Conservation (phyloP, 2,329 filamentous ascomycete genomes). For the Penicillium sumatraense region DNA sequence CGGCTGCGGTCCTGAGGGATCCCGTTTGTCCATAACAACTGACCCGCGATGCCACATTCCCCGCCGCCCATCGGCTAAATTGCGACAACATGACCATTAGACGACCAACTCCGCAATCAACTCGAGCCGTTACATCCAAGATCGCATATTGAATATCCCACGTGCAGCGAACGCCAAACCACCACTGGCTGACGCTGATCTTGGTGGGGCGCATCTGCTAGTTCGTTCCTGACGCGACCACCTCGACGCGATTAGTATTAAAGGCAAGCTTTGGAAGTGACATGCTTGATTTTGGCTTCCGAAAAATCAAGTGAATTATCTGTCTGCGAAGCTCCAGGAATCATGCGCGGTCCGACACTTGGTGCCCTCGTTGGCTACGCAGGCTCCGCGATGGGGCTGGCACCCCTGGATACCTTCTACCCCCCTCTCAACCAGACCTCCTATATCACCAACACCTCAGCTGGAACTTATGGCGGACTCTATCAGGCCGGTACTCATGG, state of each 20-base stretch:
- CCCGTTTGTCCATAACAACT: not conserved
- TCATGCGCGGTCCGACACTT: conserved; percentile 14
- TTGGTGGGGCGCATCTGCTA: conserved; percentile 4
- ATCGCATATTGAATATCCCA: conserved; percentile 10
- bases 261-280: not conserved
- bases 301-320: not conserved
- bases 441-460: conserved; percentile 41
- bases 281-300: not conserved
- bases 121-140: not conserved
- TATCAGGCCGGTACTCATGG: conserved; percentile 35
- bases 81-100: not conserved
- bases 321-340: not conserved
- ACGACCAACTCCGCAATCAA: not conserved
- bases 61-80: not conserved
- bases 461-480: conserved; percentile 43
- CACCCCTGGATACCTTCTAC: conserved; percentile 37
- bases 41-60: not conserved
- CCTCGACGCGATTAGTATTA: conserved; percentile 5
- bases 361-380: conserved; percentile 10
- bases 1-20: not conserved
- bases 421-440: conserved; percentile 44
- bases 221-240: conserved; percentile 4
- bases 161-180: conserved; percentile 14
- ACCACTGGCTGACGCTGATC: conserved; percentile 15
- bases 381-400: conserved; percentile 12